phyloP scores from a whole-genome alignment of 371 early-diverging fungal genomes.

The Nematocida sp. region DNA sequence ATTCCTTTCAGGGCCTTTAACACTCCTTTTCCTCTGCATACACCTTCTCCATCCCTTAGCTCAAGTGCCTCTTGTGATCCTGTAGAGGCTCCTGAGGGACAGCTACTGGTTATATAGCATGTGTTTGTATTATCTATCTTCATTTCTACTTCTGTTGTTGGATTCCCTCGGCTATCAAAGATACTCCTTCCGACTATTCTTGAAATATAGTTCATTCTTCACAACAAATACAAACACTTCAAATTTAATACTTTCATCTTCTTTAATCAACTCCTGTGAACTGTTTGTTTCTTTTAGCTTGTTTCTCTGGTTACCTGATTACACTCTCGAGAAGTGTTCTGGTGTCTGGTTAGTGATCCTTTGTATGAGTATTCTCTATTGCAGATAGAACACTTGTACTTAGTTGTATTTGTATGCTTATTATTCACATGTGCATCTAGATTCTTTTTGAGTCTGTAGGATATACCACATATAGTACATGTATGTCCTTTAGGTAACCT shows the following conservation, averaged over 20 bases:
- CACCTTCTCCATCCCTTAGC: conserved; percentile 74
- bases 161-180: conserved; percentile 95
- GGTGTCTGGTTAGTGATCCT: not conserved
- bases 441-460: conserved; percentile 6
- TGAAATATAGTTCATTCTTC: conserved; percentile 22
- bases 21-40: conserved; percentile 84
- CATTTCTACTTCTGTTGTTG: conserved; percentile 95
- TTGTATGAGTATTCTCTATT: not conserved
- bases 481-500: not conserved
- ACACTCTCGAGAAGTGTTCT: no score
- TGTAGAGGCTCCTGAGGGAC: conserved; percentile 95
- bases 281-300: no score
- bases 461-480: not conserved
- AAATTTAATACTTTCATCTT: not conserved
- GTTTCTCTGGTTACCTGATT: no score
- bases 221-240: not conserved
- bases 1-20: conserved; percentile 81
- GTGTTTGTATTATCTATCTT: conserved; percentile 80
- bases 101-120: conserved; percentile 77
- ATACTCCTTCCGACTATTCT: conserved; percentile 74
- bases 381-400: not conserved
- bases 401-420: not conserved
- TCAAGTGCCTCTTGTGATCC: conserved; percentile 96
- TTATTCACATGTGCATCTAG: not conserved
- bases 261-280: not conserved